Evolutionary conservation across 768 basidiomycete species (phyloP).

Genomic region (Artomyces pyxidatus): DNA sequence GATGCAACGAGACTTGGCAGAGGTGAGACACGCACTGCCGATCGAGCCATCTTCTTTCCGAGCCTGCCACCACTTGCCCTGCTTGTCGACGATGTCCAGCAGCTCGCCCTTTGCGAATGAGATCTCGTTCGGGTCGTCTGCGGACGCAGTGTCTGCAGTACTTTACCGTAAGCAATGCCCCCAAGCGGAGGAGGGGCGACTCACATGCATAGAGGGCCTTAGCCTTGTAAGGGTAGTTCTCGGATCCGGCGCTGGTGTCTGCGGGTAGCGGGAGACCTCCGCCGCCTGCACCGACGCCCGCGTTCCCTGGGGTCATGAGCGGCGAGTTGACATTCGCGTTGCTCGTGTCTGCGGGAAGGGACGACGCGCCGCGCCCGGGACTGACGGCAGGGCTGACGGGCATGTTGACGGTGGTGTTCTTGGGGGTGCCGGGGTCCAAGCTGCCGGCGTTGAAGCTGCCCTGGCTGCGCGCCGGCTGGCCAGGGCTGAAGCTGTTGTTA

Average conservation of each 20-base stretch:
- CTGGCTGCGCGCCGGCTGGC: slow-evolving; percentile 36
- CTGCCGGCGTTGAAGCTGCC: slow-evolving; percentile 37
- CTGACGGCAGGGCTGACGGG: slow-evolving; percentile 16
- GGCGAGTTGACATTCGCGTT: slow-evolving; percentile 51
- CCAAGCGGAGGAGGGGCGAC: slow-evolving; percentile 4
- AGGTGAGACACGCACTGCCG: slow-evolving; percentile 56
- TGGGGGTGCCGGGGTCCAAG: slow-evolving; percentile 37
- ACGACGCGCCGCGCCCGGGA: slow-evolving; percentile 22
- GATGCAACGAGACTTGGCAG: slow-evolving; percentile 1
- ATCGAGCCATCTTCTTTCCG: slow-evolving; percentile 65
- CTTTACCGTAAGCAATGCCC: not conserved
- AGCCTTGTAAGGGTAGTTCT: slow-evolving; percentile 61
- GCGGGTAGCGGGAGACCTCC: slow-evolving; percentile 22
- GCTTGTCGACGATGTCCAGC: slow-evolving; percentile 87
- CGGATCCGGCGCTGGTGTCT: slow-evolving; percentile 24
- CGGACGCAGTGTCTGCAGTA: slow-evolving; percentile 74
- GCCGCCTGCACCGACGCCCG: slow-evolving; percentile 55
- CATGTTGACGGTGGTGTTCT: slow-evolving; percentile 25
- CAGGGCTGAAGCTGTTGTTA: slow-evolving; percentile 29
- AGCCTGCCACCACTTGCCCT: slow-evolving; percentile 92
- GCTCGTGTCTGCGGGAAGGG: slow-evolving; percentile 37
- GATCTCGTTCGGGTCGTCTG: slow-evolving; percentile 95
- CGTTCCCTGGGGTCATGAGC: slow-evolving; percentile 49
- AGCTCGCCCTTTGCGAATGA: slow-evolving; percentile 89
- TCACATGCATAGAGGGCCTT: slow-evolving; percentile 87